These are phyloP conservation scores for Penicillium bovifimosum DNA, from an alignment of 495 filamentous ascomycete genomes.

Conservation along the genomic window DNA sequence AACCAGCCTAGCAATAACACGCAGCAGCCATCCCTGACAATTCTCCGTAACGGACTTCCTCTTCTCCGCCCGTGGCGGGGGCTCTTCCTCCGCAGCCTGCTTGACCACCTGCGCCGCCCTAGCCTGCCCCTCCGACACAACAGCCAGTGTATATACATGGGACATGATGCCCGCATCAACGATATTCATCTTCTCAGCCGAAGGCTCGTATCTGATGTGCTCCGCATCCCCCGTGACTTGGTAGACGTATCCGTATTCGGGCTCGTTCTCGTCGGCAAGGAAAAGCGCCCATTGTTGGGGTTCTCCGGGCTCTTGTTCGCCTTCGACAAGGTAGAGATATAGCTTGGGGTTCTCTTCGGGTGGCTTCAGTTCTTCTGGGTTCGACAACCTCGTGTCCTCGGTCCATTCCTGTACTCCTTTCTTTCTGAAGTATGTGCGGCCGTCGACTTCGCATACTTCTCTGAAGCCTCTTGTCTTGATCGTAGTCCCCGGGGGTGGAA, in stretches of 20 bases:
- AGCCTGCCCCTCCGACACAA: conserved; percentile 10
- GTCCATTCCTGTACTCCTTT: conserved; percentile 10
- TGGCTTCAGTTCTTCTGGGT: background rate
- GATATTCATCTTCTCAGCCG: conserved; percentile 3
- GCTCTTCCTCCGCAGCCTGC: conserved; percentile 12
- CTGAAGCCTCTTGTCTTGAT: conserved; percentile 10
- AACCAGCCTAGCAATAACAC: conserved; percentile 18
- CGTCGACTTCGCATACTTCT: conserved; percentile 20
- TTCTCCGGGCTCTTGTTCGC: conserved; percentile 14
- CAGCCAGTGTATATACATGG: conserved; percentile 8
- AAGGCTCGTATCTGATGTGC: conserved; percentile 19
- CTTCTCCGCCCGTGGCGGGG: conserved; percentile 14
- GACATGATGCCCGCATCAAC: background rate
- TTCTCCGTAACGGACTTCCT: conserved; percentile 16
- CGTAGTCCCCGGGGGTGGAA: conserved; percentile 1
- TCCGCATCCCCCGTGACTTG: conserved; percentile 23
- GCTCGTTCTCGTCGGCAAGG: conserved; percentile 16
- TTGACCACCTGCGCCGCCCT: conserved; percentile 1
- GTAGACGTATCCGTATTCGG: conserved; percentile 7
- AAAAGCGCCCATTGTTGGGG: conserved; percentile 23
- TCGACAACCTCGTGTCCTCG: background rate
- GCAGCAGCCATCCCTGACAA: conserved; percentile 20
- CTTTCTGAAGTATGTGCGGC: conserved; percentile 6
- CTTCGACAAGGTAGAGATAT: conserved; percentile 18
- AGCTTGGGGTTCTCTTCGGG: background rate